phyloP scores from a whole-genome alignment of 441 rosid genomes.

The Populus hybrid region DNA sequence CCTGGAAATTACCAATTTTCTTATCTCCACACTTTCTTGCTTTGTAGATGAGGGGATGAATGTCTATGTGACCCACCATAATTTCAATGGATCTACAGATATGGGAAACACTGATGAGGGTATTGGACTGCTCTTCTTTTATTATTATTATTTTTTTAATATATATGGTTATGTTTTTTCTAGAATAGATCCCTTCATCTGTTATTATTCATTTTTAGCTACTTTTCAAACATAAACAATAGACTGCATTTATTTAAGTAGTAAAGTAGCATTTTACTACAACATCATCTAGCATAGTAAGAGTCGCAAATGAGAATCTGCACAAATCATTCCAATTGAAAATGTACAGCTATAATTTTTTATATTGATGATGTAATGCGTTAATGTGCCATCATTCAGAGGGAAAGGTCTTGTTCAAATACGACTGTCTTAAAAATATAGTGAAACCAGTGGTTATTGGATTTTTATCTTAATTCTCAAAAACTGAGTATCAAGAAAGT shows the following conservation, averaged over 20 bases:
- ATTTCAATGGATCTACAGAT: conserved; percentile 38
- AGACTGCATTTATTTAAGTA: neutral
- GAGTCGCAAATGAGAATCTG: neutral
- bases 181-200: neutral
- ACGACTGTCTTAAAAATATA: neutral
- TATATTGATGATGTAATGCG: neutral
- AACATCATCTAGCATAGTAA: neutral
- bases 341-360: neutral
- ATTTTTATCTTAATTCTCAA: neutral
- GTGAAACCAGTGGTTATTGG: neutral
- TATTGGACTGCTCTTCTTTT: conserved; percentile 19
- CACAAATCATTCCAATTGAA: neutral
- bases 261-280: neutral
- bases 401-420: neutral
- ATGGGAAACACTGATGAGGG: conserved; percentile 49
- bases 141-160: no score
- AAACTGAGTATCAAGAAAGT: neutral
- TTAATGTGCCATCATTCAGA: neutral
- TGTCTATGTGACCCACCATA: conserved; percentile 32
- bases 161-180: neutral
- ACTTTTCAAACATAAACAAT: neutral
- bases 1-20: conserved; percentile 1
- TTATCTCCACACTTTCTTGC: neutral
- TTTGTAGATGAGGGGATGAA: conserved; percentile 47
- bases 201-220: neutral